Percentiles rank a stretch among this genome's conserved stretches.
Conservation (phyloP, 257 asterid species). For the Osmanthus fragrans region DNA sequence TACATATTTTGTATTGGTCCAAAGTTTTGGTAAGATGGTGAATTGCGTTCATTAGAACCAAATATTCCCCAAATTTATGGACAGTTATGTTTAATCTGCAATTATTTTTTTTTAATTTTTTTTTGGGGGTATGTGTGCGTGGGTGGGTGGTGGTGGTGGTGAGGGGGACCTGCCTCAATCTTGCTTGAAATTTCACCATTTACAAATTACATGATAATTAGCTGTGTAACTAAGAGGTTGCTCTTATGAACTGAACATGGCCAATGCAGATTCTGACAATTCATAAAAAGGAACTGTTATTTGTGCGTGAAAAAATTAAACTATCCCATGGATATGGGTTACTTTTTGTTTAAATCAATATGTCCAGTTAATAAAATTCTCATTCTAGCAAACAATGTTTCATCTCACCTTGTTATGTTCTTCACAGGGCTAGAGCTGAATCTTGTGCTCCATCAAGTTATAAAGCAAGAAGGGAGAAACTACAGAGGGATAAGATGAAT, state of each 20-base stretch:
- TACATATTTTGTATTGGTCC: background rate
- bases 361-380: background rate
- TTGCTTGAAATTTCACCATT: background rate
- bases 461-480: constrained; percentile 80
- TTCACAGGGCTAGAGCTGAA: constrained; percentile 55
- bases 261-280: background rate
- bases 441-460: constrained; percentile 57
- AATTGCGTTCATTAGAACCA: background rate
- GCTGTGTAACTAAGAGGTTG: background rate
- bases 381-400: background rate
- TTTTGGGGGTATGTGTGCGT: no score
- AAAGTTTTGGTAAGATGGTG: background rate
- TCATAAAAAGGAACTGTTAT: background rate
- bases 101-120: no score
- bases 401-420: constrained; percentile 10
- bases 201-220: background rate
- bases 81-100: background rate
- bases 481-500: constrained; percentile 70
- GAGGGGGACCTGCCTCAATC: background rate
- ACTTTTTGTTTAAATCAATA: background rate
- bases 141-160: background rate
- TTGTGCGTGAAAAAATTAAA: background rate
- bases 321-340: background rate
- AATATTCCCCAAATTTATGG: background rate
- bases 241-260: background rate